Conservation (phyloP, 208 protist genomes). For the Crithidia fasciculata region DNA sequence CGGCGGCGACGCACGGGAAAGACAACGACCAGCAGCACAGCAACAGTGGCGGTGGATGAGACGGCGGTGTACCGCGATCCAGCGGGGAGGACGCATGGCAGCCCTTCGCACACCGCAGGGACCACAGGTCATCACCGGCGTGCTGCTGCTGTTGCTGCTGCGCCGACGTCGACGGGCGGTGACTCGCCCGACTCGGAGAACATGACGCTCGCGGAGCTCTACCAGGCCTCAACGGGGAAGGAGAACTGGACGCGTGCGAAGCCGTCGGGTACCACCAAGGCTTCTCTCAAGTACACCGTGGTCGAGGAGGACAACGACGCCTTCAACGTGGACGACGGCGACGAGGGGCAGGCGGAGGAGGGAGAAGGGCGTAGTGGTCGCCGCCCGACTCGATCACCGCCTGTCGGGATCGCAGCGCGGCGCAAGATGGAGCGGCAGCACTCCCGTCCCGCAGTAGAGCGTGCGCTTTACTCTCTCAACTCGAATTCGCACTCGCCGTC, state of each 20-base stretch:
- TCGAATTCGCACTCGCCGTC: slow-evolving; percentile 53
- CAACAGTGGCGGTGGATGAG: slow-evolving; percentile 9
- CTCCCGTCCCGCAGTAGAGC: slow-evolving; percentile 51
- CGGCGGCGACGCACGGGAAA: slow-evolving; percentile 11
- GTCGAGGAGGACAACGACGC: slow-evolving; percentile 32
- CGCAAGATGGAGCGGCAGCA: slow-evolving; percentile 52
- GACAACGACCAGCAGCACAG: slow-evolving; percentile 1
- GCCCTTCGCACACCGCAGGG: too few relatives aligned
- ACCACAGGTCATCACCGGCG: too few relatives aligned
- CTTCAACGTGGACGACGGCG: slow-evolving; percentile 33
- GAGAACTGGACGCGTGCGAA: slow-evolving; percentile 28
- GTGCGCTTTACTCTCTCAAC: slow-evolving; percentile 58
- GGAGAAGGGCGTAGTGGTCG: slow-evolving; percentile 4
- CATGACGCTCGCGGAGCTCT: slow-evolving; percentile 33
- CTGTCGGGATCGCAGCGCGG: slow-evolving; percentile 63
- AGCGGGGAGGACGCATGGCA: neutral
- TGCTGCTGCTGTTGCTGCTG: too few relatives aligned
- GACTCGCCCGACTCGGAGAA: slow-evolving; percentile 21
- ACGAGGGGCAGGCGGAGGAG: neutral
- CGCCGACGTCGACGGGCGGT: neutral
- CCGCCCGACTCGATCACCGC: slow-evolving; percentile 20
- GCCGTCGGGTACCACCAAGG: slow-evolving; percentile 1
- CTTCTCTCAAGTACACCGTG: slow-evolving; percentile 10
- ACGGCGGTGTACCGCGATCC: slow-evolving; percentile 25
- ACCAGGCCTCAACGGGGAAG: slow-evolving; percentile 24